phyloP scores from a whole-genome alignment of 2,329 filamentous ascomycete species.

The Phoma sp. region DNA sequence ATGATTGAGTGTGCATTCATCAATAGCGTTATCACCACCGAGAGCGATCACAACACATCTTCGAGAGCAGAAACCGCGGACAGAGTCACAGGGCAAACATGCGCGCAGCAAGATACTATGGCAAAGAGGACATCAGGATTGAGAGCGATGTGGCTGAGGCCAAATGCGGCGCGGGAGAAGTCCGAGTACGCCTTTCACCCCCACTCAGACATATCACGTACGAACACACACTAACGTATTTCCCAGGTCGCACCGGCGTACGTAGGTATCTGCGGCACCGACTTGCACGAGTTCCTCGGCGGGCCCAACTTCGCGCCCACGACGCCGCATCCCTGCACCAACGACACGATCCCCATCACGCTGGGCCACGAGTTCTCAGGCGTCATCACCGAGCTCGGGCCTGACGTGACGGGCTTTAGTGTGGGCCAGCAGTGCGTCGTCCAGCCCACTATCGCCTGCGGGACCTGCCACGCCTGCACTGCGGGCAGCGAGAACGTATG shows the following conservation, averaged over 20 bases:
- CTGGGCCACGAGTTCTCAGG: slow-evolving; percentile 72
- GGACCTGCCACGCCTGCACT: slow-evolving; percentile 61
- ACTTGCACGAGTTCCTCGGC: slow-evolving; percentile 61
- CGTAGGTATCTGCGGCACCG: slow-evolving; percentile 61
- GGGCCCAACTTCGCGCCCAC: slow-evolving; percentile 57
- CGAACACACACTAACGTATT: neutral
- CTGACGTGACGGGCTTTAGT: slow-evolving; percentile 54
- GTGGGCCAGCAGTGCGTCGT: slow-evolving; percentile 64
- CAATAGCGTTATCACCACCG: slow-evolving; percentile 31
- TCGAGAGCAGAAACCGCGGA: neutral
- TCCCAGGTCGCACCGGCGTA: slow-evolving; percentile 51
- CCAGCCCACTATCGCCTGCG: slow-evolving; percentile 65
- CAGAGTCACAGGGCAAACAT: slow-evolving; percentile 40
- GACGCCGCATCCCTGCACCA: slow-evolving; percentile 63
- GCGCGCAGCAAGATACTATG: slow-evolving; percentile 62
- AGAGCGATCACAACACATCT: neutral
- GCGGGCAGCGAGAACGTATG: slow-evolving; percentile 64
- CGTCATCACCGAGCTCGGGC: slow-evolving; percentile 63
- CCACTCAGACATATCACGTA: neutral
- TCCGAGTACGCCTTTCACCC: slow-evolving; percentile 43
- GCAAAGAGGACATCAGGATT: slow-evolving; percentile 61
- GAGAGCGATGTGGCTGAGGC: slow-evolving; percentile 57
- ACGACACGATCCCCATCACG: slow-evolving; percentile 63
- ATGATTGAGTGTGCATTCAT: slow-evolving; percentile 39
- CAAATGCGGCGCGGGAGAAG: slow-evolving; percentile 56